These are phyloP conservation scores for Microcera coccophila DNA, from an alignment of 2,329 filamentous ascomycete genomes.

Conservation along the genomic window DNA sequence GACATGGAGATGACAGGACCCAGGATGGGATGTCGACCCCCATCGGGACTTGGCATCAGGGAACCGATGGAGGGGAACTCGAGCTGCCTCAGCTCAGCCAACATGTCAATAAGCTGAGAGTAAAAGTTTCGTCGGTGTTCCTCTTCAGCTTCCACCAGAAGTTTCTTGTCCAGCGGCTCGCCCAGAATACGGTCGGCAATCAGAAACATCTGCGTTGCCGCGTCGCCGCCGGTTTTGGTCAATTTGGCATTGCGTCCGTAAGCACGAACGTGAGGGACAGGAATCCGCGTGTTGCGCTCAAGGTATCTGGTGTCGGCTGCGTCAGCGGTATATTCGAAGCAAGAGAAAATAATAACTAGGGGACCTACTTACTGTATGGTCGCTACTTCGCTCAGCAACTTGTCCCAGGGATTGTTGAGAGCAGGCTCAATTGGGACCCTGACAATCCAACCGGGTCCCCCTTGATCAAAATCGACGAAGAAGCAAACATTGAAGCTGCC, in stretches of 20 bases:
- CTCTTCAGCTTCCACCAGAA: slow-evolving; percentile 1
- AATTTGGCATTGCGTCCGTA: slow-evolving; percentile 8
- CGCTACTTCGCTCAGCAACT: slow-evolving; percentile 15
- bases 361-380: slow-evolving; percentile 11
- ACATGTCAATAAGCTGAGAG: slow-evolving; percentile 10
- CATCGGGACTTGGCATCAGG: slow-evolving; percentile 6
- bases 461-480: slow-evolving; percentile 13
- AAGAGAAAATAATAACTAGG: neutral
- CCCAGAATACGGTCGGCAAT: slow-evolving; percentile 12
- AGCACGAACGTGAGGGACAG: slow-evolving; percentile 10
- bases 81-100: slow-evolving; percentile 9
- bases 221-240: slow-evolving; percentile 1
- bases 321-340: neutral
- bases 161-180: slow-evolving; percentile 2
- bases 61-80: slow-evolving; percentile 11
- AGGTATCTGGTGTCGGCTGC: slow-evolving; percentile 8
- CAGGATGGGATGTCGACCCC: slow-evolving; percentile 3
- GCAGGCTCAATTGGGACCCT: slow-evolving; percentile 14
- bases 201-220: slow-evolving; percentile 8
- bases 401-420: slow-evolving; percentile 11
- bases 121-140: slow-evolving; percentile 8
- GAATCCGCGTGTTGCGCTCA: slow-evolving; percentile 8
- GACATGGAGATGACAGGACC: slow-evolving; percentile 9
- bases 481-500: slow-evolving; percentile 20
- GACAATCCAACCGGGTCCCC: slow-evolving; percentile 10